A percentile compares a stretch with the other conserved stretches of the same genome.
These are phyloP conservation scores for Coemansia sp. DNA, from an alignment of 371 early-diverging fungal species.

Conservation along the genomic window DNA sequence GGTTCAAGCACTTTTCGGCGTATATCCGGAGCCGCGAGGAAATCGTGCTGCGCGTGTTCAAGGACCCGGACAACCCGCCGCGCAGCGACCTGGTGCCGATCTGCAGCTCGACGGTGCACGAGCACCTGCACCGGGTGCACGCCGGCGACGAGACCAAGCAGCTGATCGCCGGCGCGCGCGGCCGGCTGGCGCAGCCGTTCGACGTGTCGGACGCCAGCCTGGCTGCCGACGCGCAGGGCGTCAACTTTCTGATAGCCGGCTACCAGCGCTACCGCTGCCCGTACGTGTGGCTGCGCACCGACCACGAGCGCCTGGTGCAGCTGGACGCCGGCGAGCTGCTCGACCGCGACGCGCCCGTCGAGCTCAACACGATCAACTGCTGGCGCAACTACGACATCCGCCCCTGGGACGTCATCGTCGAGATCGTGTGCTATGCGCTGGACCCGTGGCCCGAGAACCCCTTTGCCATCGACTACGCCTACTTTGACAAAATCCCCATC, in stretches of 20 bases:
- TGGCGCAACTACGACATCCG: constrained; percentile 67
- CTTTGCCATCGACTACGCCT: constrained; percentile 64
- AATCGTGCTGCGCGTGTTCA: constrained; percentile 62
- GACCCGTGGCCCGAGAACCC: constrained; percentile 65
- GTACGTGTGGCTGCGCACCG: constrained; percentile 76
- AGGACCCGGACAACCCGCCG: constrained; percentile 37
- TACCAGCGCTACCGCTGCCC: constrained; percentile 78
- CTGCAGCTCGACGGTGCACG: constrained; percentile 25
- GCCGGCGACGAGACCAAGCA: constrained; percentile 20
- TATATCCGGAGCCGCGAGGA: constrained; percentile 76
- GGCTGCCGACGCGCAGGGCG: constrained; percentile 53
- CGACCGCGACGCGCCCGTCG: constrained; percentile 61
- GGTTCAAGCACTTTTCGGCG: constrained; percentile 72
- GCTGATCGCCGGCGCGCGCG: constrained; percentile 8
- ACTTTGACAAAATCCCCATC: constrained; percentile 59
- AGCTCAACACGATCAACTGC: constrained; percentile 57
- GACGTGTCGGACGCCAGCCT: constrained; percentile 21
- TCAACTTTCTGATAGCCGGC: constrained; percentile 72
- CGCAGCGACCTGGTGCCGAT: constrained; percentile 32
- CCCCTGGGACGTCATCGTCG: constrained; percentile 77
- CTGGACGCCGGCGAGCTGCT: constrained; percentile 47
- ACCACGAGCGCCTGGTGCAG: constrained; percentile 58
- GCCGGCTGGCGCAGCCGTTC: constrained; percentile 14
- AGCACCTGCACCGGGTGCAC: constrained; percentile 18
- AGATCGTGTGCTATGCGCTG: constrained; percentile 62